Evolutionary conservation across 805 yeast genomes (phyloP).

Genomic region (Yarrowia yakushimensis): DNA sequence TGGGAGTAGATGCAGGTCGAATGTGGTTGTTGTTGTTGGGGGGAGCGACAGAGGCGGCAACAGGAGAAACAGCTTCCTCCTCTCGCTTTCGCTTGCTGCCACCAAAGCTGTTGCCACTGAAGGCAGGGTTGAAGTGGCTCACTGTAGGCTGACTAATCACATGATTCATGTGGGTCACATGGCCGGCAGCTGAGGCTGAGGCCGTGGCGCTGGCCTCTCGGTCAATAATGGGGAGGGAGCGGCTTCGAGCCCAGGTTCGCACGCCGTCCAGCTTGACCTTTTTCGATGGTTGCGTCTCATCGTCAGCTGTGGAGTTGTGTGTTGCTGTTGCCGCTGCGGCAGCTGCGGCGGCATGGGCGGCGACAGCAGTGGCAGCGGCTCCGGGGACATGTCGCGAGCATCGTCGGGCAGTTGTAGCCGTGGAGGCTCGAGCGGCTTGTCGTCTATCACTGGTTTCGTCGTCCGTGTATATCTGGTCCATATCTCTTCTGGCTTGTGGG

Average conservation of each 20-base stretch:
- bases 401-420: neutral
- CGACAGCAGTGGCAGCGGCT: neutral
- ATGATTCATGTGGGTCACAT: conserved; percentile 4
- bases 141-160: conserved; percentile 9
- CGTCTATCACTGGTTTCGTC: conserved; percentile 21
- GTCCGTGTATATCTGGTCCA: conserved; percentile 22
- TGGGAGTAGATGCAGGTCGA: conserved; percentile 12
- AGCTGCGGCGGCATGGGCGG: neutral
- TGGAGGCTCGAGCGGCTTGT: conserved; percentile 14
- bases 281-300: conserved; percentile 1
- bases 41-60: neutral
- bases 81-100: conserved; percentile 9
- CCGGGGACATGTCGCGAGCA: conserved; percentile 8
- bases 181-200: neutral
- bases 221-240: conserved; percentile 10
- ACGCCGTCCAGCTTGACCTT: conserved; percentile 10
- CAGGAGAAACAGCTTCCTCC: neutral
- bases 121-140: conserved; percentile 8
- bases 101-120: neutral
- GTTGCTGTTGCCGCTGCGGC: neutral
- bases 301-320: neutral
- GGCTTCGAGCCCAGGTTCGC: conserved; percentile 7
- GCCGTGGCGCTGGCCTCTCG: conserved; percentile 4
- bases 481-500: neutral
- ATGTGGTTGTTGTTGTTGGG: neutral